Evolutionary conservation across 331 rosid species (phyloP).

Genomic region (Acacia pycnantha): DNA sequence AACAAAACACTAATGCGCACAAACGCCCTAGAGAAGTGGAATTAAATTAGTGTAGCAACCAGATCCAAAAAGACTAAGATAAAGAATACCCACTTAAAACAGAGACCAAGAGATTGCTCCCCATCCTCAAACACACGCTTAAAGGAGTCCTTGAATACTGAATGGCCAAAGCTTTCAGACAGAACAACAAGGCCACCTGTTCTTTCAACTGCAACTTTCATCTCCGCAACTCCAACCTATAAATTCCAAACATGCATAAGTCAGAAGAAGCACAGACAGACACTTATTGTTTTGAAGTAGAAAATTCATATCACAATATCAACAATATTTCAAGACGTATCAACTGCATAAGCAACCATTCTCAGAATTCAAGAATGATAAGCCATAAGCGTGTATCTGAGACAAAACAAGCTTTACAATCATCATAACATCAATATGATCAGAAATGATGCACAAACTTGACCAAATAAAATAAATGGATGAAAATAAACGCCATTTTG

Average conservation of each 20-base stretch:
- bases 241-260: conserved; percentile 26
- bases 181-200: conserved; percentile 97
- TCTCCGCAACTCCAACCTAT: conserved; percentile 98
- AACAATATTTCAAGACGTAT: not conserved
- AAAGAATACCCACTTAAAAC: conserved; percentile 76
- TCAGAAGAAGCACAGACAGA: conserved; percentile 24
- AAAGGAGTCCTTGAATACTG: conserved; percentile 96
- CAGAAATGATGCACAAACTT: not conserved
- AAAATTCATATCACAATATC: conserved; percentile 10
- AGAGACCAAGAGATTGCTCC: conserved; percentile 95
- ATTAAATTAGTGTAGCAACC: not conserved
- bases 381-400: not conserved
- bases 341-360: not conserved
- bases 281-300: conserved; percentile 1
- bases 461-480: not conserved
- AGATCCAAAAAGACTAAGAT: conserved; percentile 5
- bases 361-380: not conserved
- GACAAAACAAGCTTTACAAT: not conserved
- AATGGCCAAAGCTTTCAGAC: conserved; percentile 97
- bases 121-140: conserved; percentile 93
- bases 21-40: not conserved
- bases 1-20: not conserved
- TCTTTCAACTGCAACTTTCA: conserved; percentile 94
- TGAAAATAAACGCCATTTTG: not conserved
- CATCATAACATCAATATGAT: conserved; percentile 2